Evolutionary conservation across 805 yeast genomes (phyloP), one percentile per base, ranked within the genome.

Genomic region (Jamesozyma piceae): DNA sequence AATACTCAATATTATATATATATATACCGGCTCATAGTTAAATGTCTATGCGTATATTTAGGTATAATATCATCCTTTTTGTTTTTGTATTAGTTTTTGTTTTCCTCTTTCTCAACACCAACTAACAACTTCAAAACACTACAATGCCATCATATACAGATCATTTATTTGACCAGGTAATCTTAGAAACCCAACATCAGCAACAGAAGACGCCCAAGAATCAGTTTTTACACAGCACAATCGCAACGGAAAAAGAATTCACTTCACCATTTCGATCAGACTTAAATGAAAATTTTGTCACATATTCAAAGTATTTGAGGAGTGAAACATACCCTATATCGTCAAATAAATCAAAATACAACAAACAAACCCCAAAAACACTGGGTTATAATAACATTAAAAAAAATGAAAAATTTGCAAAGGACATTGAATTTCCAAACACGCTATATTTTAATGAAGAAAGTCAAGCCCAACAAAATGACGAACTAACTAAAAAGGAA

Each of bases 351-450:
- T 19, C 39, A 3, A 5, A 17, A 10, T 19, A 11, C n/a, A 13
- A 28, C 9, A 26, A 28, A n/a, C 3, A 47, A 10, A 38, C 39
- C 11, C 54, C 55, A 4, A 42, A 44, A 14, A 47, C 54, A 34
- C 29, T 54, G 31, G 60, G 60, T 15, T 56, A 48, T 41, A 46
- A 49, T 17, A 47, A 44, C 15, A 39, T 53, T 2, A 43, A 41
- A 19, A 45, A 43, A 18, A 33, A 44, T 1, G 39, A 47, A n/a
- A 51, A 48, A 37, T 46, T 54, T 19, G 60, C 62, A 3, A 54
- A 49, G 43, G 62, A 54, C 35, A 57, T 58, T 27, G 44, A 48
- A 11, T 55, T 56, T 39, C 63, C 63, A 5, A 26, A 45, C 14
- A 46, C 47, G 29, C 37, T 60, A 38, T 43, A 43, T 20, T 43